phyloP scores from a whole-genome alignment of 805 yeast genomes.

The Candida manassasensis region DNA sequence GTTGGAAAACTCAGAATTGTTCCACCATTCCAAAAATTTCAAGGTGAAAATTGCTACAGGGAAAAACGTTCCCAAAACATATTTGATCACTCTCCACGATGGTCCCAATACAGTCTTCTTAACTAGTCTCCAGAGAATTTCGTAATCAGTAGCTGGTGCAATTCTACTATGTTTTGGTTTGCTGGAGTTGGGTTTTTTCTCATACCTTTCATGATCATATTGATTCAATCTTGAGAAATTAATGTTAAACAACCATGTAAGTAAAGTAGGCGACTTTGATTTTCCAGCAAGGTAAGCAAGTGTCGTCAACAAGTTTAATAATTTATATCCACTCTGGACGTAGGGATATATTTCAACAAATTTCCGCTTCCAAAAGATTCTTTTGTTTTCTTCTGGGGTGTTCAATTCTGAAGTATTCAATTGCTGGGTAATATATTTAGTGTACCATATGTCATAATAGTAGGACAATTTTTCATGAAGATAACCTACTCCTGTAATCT shows the following conservation, averaged over 20 bases:
- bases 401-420: conserved; percentile 19
- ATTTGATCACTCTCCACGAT: conserved; percentile 26
- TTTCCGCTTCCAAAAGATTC: conserved; percentile 27
- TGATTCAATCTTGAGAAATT: conserved; percentile 60
- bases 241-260: conserved; percentile 58
- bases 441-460: conserved; percentile 56
- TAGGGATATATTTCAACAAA: conserved; percentile 63
- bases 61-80: conserved; percentile 49
- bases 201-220: conserved; percentile 42
- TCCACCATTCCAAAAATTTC: conserved; percentile 93
- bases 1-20: conserved; percentile 64
- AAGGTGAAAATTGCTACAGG: conserved; percentile 79
- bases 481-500: conserved; percentile 64
- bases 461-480: conserved; percentile 63
- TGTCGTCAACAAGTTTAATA: conserved; percentile 52
- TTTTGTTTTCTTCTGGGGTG: conserved; percentile 20
- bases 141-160: conserved; percentile 39
- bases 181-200: conserved; percentile 11
- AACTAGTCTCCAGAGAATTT: conserved; percentile 25
- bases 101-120: conserved; percentile 21
- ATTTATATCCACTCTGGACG: conserved; percentile 41
- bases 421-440: conserved; percentile 52
- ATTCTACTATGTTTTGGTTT: conserved; percentile 21
- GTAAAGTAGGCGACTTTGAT: conserved; percentile 56
- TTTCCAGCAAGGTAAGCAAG: conserved; percentile 64